Evolutionary conservation across 129 eudicot species (phyloP).

Genomic region (Artemisia annua): DNA sequence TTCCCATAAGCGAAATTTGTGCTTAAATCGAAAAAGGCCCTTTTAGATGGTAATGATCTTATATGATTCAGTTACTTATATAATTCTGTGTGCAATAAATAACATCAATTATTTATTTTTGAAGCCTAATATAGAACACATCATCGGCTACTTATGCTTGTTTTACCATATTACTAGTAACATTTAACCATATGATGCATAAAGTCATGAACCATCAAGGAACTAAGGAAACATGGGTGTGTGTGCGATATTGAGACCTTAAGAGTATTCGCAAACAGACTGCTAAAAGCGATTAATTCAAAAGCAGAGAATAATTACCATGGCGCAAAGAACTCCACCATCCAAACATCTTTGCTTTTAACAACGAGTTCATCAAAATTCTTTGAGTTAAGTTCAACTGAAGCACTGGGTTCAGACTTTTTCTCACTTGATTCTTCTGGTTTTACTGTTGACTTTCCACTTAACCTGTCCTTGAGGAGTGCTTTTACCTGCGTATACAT

Average conservation of each 20-base stretch:
- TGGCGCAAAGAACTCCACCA: slow-evolving; percentile 97
- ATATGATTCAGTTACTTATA: too few relatives aligned
- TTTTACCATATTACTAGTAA: too few relatives aligned
- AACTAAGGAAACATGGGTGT: neutral
- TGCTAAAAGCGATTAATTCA: too few relatives aligned
- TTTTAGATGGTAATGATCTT: too few relatives aligned
- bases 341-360: slow-evolving; percentile 91
- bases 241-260: neutral
- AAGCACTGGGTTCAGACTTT: slow-evolving; percentile 72
- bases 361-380: slow-evolving; percentile 84
- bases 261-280: too few relatives aligned
- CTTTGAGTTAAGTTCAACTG: slow-evolving; percentile 70
- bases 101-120: too few relatives aligned
- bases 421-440: slow-evolving; percentile 61
- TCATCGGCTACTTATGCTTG: neutral
- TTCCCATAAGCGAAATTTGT: too few relatives aligned
- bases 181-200: neutral
- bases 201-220: neutral
- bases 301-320: slow-evolving; percentile 44
- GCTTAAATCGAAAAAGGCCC: too few relatives aligned
- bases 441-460: slow-evolving; percentile 49
- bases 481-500: slow-evolving; percentile 56
- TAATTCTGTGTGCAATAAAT: too few relatives aligned
- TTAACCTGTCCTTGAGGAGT: slow-evolving; percentile 80
- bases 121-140: too few relatives aligned